Percentiles rank a stretch among this genome's conserved stretches.
These are phyloP conservation scores for Andrographis paniculata DNA, from an alignment of 305 asterid species.

Conservation along the genomic window DNA sequence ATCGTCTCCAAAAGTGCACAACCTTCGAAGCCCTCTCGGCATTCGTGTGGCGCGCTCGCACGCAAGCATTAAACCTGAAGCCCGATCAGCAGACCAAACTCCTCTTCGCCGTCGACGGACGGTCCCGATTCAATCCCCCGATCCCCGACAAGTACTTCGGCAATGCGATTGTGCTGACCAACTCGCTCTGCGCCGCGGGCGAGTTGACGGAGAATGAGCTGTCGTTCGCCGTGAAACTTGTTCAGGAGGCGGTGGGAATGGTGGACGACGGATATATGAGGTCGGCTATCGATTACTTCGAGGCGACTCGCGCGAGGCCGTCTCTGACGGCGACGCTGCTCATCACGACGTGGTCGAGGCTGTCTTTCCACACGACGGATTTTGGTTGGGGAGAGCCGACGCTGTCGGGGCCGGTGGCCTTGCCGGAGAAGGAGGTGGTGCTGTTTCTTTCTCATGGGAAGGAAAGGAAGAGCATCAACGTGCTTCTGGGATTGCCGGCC, in stretches of 20 bases:
- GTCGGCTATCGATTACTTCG: conserved; percentile 74
- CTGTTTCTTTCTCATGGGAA: conserved; percentile 76
- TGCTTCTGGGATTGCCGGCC: conserved; percentile 83
- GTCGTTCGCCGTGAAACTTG: conserved; percentile 42
- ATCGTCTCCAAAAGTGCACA: conserved; percentile 40
- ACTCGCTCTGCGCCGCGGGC: conserved; percentile 52
- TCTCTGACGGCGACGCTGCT: conserved; percentile 65
- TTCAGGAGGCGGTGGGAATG: conserved; percentile 63
- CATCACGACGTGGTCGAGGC: conserved; percentile 78
- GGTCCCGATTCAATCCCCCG: conserved; percentile 56
- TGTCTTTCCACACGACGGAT: conserved; percentile 70
- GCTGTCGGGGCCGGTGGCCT: conserved; percentile 58
- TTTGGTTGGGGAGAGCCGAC: conserved; percentile 91
- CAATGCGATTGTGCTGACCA: conserved; percentile 72
- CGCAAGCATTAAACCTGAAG: conserved; percentile 43
- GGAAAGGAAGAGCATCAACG: conserved; percentile 66
- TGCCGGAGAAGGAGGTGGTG: conserved; percentile 78
- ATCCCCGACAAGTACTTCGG: conserved; percentile 68
- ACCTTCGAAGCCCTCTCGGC: conserved; percentile 82
- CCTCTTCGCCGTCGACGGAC: conserved; percentile 72
- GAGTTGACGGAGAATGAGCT: conserved; percentile 43
- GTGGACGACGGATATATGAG: conserved; percentile 66
- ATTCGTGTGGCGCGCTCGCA: conserved; percentile 64
- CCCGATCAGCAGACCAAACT: conserved; percentile 70
- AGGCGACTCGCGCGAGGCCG: conserved; percentile 64